These are phyloP conservation scores for Macadamia integrifolia DNA, from an alignment of 164 flowering plant species.

Conservation along the genomic window DNA sequence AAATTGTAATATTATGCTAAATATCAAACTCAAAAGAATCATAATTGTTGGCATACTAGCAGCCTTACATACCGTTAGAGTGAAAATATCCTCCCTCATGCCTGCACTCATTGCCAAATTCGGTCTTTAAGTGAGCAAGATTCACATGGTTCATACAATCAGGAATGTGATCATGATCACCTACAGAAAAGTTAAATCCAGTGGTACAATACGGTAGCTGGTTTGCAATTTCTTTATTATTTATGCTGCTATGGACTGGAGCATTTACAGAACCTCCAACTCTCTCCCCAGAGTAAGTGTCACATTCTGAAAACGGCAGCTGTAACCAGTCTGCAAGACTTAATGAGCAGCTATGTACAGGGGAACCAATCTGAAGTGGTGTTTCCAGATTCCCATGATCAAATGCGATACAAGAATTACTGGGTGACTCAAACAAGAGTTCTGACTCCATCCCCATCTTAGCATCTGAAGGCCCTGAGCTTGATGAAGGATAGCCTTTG, in stretches of 20 bases:
- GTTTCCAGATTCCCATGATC: constrained; percentile 19
- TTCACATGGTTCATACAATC: constrained; percentile 6
- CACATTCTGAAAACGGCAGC: constrained; percentile 14
- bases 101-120: too few species aligned
- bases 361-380: constrained; percentile 17
- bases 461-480: constrained; percentile 9
- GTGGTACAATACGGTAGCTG: constrained; percentile 16
- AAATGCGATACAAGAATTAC: constrained; percentile 3
- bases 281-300: constrained; percentile 12
- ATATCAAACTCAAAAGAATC: neutral
- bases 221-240: constrained; percentile 9
- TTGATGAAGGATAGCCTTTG: constrained; percentile 8
- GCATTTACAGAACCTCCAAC: constrained; percentile 16
- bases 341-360: constrained; percentile 20
- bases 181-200: constrained; percentile 20
- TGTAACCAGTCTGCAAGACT: constrained; percentile 26
- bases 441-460: constrained; percentile 7
- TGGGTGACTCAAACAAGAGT: constrained; percentile 5
- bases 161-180: constrained; percentile 15
- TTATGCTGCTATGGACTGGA: constrained; percentile 5
- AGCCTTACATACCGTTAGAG: too few species aligned
- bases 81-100: too few species aligned
- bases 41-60: too few species aligned
- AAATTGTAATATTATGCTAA: neutral
- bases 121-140: constrained; percentile 1